phyloP scores from a whole-genome alignment of 148 eudicot species.

The Spergularia bocconei region DNA sequence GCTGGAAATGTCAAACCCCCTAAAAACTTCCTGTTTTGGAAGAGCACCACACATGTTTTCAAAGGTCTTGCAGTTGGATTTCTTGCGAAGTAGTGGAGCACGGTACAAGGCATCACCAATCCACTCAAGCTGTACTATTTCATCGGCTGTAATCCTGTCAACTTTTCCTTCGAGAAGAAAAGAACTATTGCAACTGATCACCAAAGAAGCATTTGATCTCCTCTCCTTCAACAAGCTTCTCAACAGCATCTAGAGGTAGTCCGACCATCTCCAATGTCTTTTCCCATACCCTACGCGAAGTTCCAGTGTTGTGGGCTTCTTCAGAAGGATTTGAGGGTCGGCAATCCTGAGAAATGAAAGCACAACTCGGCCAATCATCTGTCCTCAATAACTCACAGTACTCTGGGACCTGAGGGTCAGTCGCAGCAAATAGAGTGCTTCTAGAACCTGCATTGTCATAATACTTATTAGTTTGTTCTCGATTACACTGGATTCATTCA shows the following conservation, averaged over 20 bases:
- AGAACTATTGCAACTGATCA: conserved; percentile 25
- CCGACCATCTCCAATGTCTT: conserved; percentile 81
- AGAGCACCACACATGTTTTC: too few relatives aligned
- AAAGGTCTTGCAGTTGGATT: too few relatives aligned
- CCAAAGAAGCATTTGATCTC: conserved; percentile 65
- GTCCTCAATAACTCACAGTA: conserved; percentile 77
- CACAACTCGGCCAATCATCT: conserved; percentile 92
- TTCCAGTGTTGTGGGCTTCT: conserved; percentile 79
- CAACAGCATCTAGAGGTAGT: conserved; percentile 76
- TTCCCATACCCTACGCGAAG: conserved; percentile 74
- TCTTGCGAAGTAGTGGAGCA: too few relatives aligned
- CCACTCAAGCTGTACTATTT: too few relatives aligned
- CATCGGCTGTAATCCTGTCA: too few relatives aligned
- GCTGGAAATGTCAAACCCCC: too few relatives aligned
- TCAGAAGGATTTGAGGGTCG: conserved; percentile 90
- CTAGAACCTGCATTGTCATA: conserved; percentile 59
- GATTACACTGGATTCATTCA: not conserved
- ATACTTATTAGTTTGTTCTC: conserved; percentile 6
- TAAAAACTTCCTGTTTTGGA: too few relatives aligned
- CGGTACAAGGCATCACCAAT: too few relatives aligned
- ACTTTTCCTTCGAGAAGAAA: not conserved
- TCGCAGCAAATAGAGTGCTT: conserved; percentile 92
- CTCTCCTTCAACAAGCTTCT: conserved; percentile 76
- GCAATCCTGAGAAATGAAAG: conserved; percentile 83
- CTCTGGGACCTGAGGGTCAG: conserved; percentile 89